These are phyloP conservation scores for Ogataea methanolica DNA, from an alignment of 805 yeast species.

Conservation along the genomic window DNA sequence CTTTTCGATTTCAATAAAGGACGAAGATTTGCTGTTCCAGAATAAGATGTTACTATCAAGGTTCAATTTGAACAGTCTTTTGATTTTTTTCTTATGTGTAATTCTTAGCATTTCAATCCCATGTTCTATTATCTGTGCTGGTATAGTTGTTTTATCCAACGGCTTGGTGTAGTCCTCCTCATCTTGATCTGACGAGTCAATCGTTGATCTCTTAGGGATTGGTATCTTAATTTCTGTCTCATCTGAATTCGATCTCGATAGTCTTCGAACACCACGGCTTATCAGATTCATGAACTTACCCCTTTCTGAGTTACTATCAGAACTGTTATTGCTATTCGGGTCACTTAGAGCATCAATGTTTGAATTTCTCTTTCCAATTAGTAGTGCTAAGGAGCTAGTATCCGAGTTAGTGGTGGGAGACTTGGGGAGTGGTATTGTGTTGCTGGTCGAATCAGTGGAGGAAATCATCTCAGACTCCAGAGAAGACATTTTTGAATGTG, in stretches of 20 bases:
- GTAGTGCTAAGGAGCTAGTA: not conserved
- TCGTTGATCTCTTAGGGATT: not conserved
- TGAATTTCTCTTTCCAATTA: constrained; percentile 3
- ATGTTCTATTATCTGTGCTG: constrained; percentile 43
- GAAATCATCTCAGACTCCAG: not conserved
- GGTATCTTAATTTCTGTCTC: constrained; percentile 10
- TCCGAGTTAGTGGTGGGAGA: not conserved
- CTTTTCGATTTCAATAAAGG: constrained; percentile 51
- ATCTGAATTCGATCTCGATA: constrained; percentile 15
- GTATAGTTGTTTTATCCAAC: constrained; percentile 30
- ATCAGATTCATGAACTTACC: constrained; percentile 5
- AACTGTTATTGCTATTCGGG: constrained; percentile 1
- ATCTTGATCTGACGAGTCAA: constrained; percentile 2
- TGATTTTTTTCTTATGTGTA: constrained; percentile 64
- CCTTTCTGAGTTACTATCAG: constrained; percentile 5
- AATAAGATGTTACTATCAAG: constrained; percentile 46
- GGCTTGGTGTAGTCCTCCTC: constrained; percentile 13
- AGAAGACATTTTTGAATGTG: not conserved
- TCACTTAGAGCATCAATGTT: constrained; percentile 11
- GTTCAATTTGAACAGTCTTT: constrained; percentile 53
- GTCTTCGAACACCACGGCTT: constrained; percentile 9
- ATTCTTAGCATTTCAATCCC: constrained; percentile 66
- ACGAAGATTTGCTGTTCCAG: constrained; percentile 51
- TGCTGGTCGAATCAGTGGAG: not conserved
- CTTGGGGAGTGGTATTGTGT: not conserved